Base-by-base conservation (phyloP, 805 yeast genomes). In the Candida wancherniae region DNA sequence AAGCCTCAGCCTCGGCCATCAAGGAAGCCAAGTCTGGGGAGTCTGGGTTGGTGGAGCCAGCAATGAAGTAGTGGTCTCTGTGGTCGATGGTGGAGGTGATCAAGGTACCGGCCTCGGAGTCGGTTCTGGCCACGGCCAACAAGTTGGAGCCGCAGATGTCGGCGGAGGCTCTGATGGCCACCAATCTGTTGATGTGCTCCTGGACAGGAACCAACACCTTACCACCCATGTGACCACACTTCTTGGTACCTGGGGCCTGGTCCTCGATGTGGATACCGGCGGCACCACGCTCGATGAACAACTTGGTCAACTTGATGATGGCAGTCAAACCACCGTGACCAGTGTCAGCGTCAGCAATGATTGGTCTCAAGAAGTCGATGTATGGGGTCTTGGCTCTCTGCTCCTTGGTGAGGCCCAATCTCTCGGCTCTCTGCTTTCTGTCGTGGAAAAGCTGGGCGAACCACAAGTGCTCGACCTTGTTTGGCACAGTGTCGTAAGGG, bases 191-290 rank as follows among this genome's bases (percentile, higher is more conserved):
- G 63, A 90, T 84, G 66, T 90, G 97, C 69, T 90, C 97, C 66
- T 87, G 96, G 38, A 87, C 92, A 42, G 97, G 97, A 42, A 90
- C 96, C 48, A 90, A 77, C 32, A 92, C 97, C 64, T 92, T 86
- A 51, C 97, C 97, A 46, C 95, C 97, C 97, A 90, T 90, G 66
- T 90, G 97, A 40, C 97, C 97, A 69, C 97, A 90, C 69, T 90
- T 90, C 65, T 90, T 90, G 51, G 97, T 90, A 51, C 97, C 96
- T 33, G 97, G 95, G 33, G 97, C 96, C 73, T 90, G 97, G 65
- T 90, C 97, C 69, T 90, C 98, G 58, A 90, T 87, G 61, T 90
- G 98, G 52, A 90, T 87, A 56, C 97, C 97, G 37, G 97, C 97
- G 35, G 97, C 98, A 62, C 97, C 97, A 53, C 94, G 79, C 69